Conservation (phyloP, 371 early-diverging fungal genomes). For the Phascolomyces articulosus region DNA sequence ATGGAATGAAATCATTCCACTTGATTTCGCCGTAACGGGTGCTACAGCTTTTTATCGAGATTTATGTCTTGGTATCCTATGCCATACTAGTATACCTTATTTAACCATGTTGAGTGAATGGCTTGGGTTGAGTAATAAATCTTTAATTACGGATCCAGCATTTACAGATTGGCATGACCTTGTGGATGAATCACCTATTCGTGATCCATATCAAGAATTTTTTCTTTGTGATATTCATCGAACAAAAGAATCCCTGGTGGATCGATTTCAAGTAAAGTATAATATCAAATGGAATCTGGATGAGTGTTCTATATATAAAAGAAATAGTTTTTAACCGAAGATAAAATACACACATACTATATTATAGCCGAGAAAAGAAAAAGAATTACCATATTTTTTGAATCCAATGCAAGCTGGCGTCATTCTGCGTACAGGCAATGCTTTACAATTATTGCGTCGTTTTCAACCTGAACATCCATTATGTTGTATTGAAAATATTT, state of each 20-base stretch:
- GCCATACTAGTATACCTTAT: conserved; percentile 53
- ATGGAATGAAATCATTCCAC: conserved; percentile 28
- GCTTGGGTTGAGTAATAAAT: conserved; percentile 35
- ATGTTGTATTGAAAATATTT: conserved; percentile 12
- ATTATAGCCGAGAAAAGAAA: conserved; percentile 19
- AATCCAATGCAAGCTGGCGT: conserved; percentile 18
- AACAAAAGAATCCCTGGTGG: background rate
- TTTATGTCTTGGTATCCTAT: conserved; percentile 37
- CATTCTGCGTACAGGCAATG: conserved; percentile 36
- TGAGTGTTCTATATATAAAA: too few relatives aligned
- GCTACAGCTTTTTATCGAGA: conserved; percentile 38
- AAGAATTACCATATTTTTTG: conserved; percentile 31
- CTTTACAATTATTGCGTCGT: conserved; percentile 26
- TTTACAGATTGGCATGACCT: conserved; percentile 5
- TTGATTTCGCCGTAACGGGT: conserved; percentile 28
- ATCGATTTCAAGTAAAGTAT: conserved; percentile 6
- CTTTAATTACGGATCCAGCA: background rate
- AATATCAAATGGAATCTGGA: too few relatives aligned
- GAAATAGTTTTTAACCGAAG: too few relatives aligned
- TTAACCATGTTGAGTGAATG: conserved; percentile 51
- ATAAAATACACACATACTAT: too few relatives aligned
- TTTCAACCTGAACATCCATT: conserved; percentile 36
- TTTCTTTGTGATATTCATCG: conserved; percentile 32
- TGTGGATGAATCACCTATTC: conserved; percentile 5
- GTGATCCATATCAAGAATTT: conserved; percentile 52